Evolutionary conservation across 2,329 filamentous ascomycete species (phyloP), one percentile per base, ranked within the genome.

Genomic region (Colletotrichum echinochloae): DNA sequence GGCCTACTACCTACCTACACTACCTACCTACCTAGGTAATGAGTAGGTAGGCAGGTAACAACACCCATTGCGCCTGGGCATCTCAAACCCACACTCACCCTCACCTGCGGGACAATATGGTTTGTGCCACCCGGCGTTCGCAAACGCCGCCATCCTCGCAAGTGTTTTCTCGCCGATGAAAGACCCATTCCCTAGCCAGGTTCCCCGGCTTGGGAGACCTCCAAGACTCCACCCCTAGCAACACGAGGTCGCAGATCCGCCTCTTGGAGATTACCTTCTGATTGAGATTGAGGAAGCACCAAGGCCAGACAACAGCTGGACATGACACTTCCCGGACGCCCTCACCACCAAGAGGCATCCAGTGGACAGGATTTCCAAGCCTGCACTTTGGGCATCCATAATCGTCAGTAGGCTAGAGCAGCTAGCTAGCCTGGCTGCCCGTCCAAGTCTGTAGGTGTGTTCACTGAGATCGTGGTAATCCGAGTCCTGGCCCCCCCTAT

Each of bases 131-230:
- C n/a, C 23, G 28, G 46, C 44, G 54, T 49, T 46, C 23, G 55
- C 63, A 48, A 9, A 35, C 30, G 52, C 51, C 23, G 16, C 23
- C 44, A 46, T 30, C 39, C 28, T 65, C 33, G n/a, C 54, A 56
- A 60, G 39, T 60, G 16, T n/a, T 11, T n/a, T 46, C 57, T 20
- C 30, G 56, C 51, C 44, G 56, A 37, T 46, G 57, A 48, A 62
- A 28, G 33, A 28, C 66, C 41, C 26, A 44, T 33, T 56, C 39
- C 33, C 33, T 54, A 28, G 48, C 54, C 18, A 56, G 41, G n/a
- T 61, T 66, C 51, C 63, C 67, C 63, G 23, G 39, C 57, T 66
- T 66, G 35, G 28, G 41, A 37, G 33, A 33, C 39, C 55, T 49
- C 48, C 39, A 60, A 20, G 16, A 18, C 18, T 20, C 39, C 41